Conservation (phyloP, 1,139 yeast species). For the Eremothecium cymbalariae region DNA sequence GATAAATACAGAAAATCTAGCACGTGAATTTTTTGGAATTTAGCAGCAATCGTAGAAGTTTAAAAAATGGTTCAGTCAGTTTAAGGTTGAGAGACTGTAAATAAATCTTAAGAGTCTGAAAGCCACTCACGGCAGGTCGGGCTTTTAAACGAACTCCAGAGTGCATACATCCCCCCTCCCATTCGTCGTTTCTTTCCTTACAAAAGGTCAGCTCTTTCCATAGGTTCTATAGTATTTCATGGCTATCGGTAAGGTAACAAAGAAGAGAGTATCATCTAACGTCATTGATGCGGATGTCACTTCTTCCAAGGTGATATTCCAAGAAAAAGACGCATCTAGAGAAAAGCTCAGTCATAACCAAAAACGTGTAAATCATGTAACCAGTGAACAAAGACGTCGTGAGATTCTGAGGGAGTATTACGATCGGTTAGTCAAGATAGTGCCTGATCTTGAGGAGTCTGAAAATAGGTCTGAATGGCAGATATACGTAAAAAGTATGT, state of each 20-base stretch:
- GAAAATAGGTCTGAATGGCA: slow-evolving; percentile 37
- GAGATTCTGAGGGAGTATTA: slow-evolving; percentile 36
- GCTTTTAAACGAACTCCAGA: no score
- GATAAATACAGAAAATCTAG: no score
- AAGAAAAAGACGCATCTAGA: neutral
- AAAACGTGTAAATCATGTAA: slow-evolving; percentile 37
- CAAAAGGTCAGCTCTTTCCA: neutral
- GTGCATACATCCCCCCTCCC: no score
- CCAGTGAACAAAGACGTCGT: slow-evolving; percentile 37
- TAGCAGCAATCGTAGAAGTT: no score
- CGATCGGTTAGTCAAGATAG: slow-evolving; percentile 35
- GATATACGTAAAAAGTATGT: slow-evolving; percentile 29
- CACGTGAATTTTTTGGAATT: no score
- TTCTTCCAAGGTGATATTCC: neutral
- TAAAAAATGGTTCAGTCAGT: no score
- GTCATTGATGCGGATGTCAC: neutral
- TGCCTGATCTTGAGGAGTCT: slow-evolving; percentile 32
- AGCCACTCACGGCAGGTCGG: no score
- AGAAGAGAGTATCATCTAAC: slow-evolving; percentile 2
- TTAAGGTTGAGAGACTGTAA: no score
- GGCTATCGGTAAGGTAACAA: slow-evolving; percentile 2
- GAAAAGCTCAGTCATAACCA: slow-evolving; percentile 30
- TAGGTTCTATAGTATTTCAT: neutral
- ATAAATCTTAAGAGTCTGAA: no score
- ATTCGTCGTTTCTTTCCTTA: neutral